Evolutionary conservation across 2,329 filamentous ascomycete genomes (phyloP).

Genomic region (Aphanocladium album): DNA sequence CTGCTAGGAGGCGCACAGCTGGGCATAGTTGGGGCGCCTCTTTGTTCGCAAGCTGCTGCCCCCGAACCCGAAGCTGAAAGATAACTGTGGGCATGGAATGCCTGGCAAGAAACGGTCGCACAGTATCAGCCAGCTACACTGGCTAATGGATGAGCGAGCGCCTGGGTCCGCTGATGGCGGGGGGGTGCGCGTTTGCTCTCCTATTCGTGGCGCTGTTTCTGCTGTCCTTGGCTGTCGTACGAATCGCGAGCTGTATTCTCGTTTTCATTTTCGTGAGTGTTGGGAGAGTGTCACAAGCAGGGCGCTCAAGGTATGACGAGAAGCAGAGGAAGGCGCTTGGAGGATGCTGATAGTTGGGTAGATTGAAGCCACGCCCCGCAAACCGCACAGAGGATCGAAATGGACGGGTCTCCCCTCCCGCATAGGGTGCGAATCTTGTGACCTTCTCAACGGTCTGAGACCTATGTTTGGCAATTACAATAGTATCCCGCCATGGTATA

Average conservation of each 20-base stretch:
- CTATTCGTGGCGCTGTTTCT: background rate
- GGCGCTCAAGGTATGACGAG: background rate
- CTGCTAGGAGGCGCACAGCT: background rate
- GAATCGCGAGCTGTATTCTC: background rate
- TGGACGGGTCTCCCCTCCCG: background rate
- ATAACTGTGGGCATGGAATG: background rate
- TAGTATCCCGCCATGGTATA: background rate
- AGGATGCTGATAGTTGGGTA: slow-evolving; percentile 4
- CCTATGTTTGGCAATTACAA: background rate
- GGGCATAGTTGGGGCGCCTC: background rate
- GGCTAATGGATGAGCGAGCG: background rate
- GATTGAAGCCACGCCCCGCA: background rate
- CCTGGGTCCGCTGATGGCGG: background rate
- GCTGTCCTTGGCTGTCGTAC: background rate
- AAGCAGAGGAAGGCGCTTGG: slow-evolving; percentile 1
- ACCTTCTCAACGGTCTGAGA: background rate
- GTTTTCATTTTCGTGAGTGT: background rate
- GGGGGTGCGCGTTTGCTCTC: background rate
- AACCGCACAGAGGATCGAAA: background rate
- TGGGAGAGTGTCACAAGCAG: background rate
- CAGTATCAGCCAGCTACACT: background rate
- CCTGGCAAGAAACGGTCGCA: background rate
- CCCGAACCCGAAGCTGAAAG: background rate
- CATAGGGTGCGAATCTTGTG: slow-evolving; percentile 2
- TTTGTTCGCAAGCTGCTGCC: background rate